Base-by-base conservation (phyloP, 495 filamentous ascomycete genomes). In the Neurospora sp. region DNA sequence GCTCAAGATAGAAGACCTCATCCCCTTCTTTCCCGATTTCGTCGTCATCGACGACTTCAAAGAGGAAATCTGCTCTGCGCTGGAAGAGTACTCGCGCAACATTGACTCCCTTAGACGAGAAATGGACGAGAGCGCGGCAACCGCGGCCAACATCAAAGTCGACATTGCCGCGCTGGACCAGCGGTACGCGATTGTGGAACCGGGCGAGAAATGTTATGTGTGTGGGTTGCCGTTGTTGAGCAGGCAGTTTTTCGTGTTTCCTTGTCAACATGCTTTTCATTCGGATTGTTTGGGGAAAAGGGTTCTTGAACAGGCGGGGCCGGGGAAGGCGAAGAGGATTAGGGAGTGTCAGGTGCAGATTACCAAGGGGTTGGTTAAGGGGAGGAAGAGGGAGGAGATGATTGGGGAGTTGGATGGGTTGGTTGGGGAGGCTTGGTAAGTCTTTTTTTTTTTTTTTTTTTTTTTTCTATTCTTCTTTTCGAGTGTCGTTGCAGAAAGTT, bases 21-120 rank as follows among this genome's bases (percentile, higher is more conserved):
- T 99, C 48, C 96, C 96, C 0, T 97, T 98, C 83, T 99, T 99
- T 84, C 96, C 96, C 0, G 96, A 99, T 78, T 99, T 99, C 75
- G 93, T 98, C n/a, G 91, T 97, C 68, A 98, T 99, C 71, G 96
- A 99, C 77, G 94, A 97, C 81, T 98, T 99, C 85, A 98, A 99
- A 80, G 93, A 97, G 70, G 96, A 98, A 78, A 98, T 99, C 31
- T 99, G 96, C 83, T 85, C 89, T 0, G 96, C 96, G 3, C 85
- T 99, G 5, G 96, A 99, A 81, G 91, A 94, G 37, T 98, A 99
- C 82, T 91, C 89, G 46, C 90, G 92, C 9, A 91, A 93, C 73
- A 99, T 99, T 77, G 95, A 98, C 75, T 85, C 83, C 2, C 83
- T 99, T n/a, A 92, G 94, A 70, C 88, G 91, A 72, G 96, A 98